Evolutionary conservation across 306 rosid genomes (phyloP), one percentile per base, ranked within the genome.

Genomic region (Quercus bicolor): DNA sequence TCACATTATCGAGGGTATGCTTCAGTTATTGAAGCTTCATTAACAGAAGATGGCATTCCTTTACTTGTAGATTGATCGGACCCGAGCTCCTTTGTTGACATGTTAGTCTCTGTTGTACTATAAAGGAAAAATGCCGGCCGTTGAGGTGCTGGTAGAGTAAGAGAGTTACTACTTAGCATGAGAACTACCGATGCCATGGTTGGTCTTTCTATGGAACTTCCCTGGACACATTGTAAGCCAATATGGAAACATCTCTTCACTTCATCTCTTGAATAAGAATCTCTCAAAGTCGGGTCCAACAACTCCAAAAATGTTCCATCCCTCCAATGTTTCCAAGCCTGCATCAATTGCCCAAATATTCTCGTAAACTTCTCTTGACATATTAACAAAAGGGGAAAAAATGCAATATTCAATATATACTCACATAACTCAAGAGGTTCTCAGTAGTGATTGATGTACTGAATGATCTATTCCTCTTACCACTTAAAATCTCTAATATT

Each of bases 201-300:
- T n/a, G 61, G 61, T 45, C 91, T 62, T 33, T 78, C 75, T 0
- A 69, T 31, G 14, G 91, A 87, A 85, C 65, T 82, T 68, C 85
- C 89, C 68, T 88, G 91, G 56, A 85, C 83, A 65, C 87, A 88
- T 12, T 83, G 72, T 45, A 88, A 81, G 68, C 84, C 87, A n/a
- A 88, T 85, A 16, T 85, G 91, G 73, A 88, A 83, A 84, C 91
- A 83, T 81, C 86, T 85, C 6, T 69, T 73, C 37, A 88, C 89
- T 81, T 88, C 91, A 28, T 78, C 81, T 77, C 84, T 85, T n/a
- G 89, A 56, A 9, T 1, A 85, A 72, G 84, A 83, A 33, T 73
- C 84, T 73, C 84, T 66, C 48, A 88, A 71, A 4, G 77, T 75
- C 9, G 61, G 26, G 9, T 56, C 61, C 61, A 56, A 56, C 24